Evolutionary conservation across 139 green algal species (phyloP), one percentile per base, ranked within the genome.

Genomic region (Tetradesmus obliquus): DNA sequence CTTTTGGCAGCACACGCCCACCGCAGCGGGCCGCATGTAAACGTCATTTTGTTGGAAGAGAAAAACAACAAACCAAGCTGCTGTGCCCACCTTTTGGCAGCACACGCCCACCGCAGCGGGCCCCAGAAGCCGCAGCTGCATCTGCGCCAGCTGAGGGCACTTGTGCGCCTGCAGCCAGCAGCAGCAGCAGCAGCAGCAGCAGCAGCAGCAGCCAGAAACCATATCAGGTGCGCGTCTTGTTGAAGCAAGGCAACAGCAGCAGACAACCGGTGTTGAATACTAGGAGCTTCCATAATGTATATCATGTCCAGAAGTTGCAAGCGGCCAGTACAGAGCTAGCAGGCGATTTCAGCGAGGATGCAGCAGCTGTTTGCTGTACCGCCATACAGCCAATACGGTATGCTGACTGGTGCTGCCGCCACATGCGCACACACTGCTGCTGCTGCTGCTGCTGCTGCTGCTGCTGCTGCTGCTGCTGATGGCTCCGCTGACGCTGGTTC

Each of bases 71-170:
- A 45, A 45, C 32, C 8, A 19, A 22, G 60, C 8, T 71, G 72
- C n/a, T 81, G 22, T 8, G 20, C 79, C 4, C 62, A 94, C 90
- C 93, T 94, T 95, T 55, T 95, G 93, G 80, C 87, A 92, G 84
- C 93, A 94, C 15, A 95, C 80, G 15, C 93, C 92, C 22, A 51
- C 22, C 12, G 91, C 93, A 7, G 51, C 12, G 1, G 79, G 84
- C 3, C 91, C 90, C 66, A 95, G 90, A 76, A 94, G 90, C 87
- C 82, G 13, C 62, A 95, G 92, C 83, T 94, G 91, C 76, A 92
- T 76, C 72, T 69, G 53, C 0, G 91, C 93, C 6, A 95, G 57
- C 60, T 94, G 74, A 0, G 93, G 81, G 13, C 54, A 92, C 83
- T 95, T 95, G 87, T 95, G 93, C 3, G 93, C 91, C 91, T 91